Conservation (phyloP, 805 yeast genomes). For the Kuraishia molischiana region DNA sequence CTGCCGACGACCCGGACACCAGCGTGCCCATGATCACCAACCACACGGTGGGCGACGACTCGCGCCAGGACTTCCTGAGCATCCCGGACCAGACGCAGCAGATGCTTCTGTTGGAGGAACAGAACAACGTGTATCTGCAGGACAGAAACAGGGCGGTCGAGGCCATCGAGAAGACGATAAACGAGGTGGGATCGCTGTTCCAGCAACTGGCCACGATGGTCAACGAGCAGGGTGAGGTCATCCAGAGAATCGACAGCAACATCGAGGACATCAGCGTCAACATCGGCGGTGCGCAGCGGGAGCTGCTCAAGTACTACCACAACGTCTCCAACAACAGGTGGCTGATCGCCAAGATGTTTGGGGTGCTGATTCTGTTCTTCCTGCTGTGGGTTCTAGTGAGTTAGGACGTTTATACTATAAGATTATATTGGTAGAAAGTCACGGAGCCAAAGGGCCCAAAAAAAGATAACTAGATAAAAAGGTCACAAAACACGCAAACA, state of each 20-base stretch:
- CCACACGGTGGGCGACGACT: conserved; percentile 8
- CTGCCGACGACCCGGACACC: conserved; percentile 8
- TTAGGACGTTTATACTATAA: too few relatives aligned
- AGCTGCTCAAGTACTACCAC: conserved; percentile 81
- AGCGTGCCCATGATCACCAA: conserved; percentile 10
- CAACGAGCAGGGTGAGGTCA: conserved; percentile 92
- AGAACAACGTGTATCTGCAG: conserved; percentile 62
- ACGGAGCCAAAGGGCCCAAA: too few relatives aligned
- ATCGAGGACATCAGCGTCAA: conserved; percentile 89
- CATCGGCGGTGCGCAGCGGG: conserved; percentile 90
- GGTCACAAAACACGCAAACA: not conserved
- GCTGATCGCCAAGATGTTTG: conserved; percentile 85
- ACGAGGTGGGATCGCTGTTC: conserved; percentile 91
- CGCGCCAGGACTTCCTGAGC: conserved; percentile 41
- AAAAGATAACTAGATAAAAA: not conserved
- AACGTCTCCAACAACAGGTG: conserved; percentile 84
- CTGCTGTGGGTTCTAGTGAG: conserved; percentile 73
- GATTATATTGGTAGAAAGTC: too few relatives aligned
- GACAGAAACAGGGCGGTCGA: conserved; percentile 88
- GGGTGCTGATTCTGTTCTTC: conserved; percentile 70
- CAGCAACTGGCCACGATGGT: conserved; percentile 97
- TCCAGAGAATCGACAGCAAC: conserved; percentile 90
- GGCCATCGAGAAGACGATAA: conserved; percentile 92
- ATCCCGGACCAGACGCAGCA: conserved; percentile 85
- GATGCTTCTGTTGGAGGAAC: conserved; percentile 76